These are phyloP conservation scores for Fomes fomentarius DNA, from an alignment of 1,284 basidiomycete genomes.

Conservation along the genomic window DNA sequence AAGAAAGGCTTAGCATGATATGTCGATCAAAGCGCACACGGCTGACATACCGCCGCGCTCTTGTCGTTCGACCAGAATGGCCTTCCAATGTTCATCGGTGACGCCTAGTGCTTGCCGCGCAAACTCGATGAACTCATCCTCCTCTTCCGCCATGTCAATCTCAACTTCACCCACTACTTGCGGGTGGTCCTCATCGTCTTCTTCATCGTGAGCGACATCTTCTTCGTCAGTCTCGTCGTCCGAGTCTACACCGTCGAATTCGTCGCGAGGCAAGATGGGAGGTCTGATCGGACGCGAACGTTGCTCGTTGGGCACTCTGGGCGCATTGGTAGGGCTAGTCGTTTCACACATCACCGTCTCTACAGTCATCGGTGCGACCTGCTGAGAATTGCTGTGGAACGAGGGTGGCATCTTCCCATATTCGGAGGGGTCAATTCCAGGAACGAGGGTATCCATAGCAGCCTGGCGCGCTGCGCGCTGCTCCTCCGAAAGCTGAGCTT, in stretches of 20 bases:
- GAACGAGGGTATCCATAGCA: conserved; percentile 74
- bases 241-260: conserved; percentile 84
- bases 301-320: conserved; percentile 18
- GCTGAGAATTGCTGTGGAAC: conserved; percentile 70
- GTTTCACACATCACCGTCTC: conserved; percentile 46
- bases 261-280: conserved; percentile 79
- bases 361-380: conserved; percentile 53
- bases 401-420: conserved; percentile 82
- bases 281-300: conserved; percentile 55
- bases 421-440: conserved; percentile 68
- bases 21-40: background rate
- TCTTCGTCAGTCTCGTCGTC: conserved; percentile 81
- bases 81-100: conserved; percentile 79
- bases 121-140: conserved; percentile 92
- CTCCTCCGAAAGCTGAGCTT: conserved; percentile 15
- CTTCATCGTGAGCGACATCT: conserved; percentile 56
- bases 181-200: conserved; percentile 75
- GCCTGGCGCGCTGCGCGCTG: conserved; percentile 49
- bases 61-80: conserved; percentile 77
- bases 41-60: conserved; percentile 69
- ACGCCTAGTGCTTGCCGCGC: conserved; percentile 89
- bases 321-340: conserved; percentile 3
- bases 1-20: background rate
- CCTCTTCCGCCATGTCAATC: conserved; percentile 87
- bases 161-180: conserved; percentile 83